Conservation (phyloP, 495 filamentous ascomycete genomes). For the Wilcoxina mikolae region DNA sequence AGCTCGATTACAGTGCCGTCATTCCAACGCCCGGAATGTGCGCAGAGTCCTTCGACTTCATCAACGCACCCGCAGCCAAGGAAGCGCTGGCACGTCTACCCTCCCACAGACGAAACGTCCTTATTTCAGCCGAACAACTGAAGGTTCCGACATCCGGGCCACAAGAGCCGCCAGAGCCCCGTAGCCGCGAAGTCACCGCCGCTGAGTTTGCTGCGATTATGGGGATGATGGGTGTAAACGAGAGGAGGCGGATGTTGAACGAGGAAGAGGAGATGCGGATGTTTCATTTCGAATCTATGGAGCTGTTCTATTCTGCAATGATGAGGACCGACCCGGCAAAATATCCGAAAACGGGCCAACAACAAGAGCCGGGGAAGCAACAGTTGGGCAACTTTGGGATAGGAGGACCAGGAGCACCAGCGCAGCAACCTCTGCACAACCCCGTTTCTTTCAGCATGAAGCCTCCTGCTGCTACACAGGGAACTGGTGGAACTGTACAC, state of each 20-base stretch:
- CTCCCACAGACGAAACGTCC: neutral
- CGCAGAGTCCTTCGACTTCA: neutral
- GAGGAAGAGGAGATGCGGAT: constrained; percentile 2
- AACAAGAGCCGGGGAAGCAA: no score
- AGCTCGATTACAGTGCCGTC: neutral
- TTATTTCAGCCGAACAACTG: neutral
- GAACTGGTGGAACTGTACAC: no score
- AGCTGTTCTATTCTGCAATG: constrained; percentile 2
- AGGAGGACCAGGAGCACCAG: no score
- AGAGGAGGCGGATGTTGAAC: neutral
- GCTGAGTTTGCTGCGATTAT: neutral
- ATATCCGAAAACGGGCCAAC: no score
- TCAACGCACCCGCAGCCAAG: neutral
- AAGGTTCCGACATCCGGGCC: neutral
- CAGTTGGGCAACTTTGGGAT: no score
- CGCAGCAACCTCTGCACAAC: no score
- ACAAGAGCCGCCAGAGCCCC: neutral
- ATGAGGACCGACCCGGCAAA: neutral
- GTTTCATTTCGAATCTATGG: neutral
- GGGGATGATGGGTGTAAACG: neutral
- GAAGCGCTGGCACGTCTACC: neutral
- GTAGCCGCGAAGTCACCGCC: neutral
- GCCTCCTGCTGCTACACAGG: no score
- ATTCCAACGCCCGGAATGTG: neutral
- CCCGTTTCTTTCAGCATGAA: no score